Base-by-base conservation (phyloP, 148 eudicot genomes). In the Tetragonia tetragonoides region DNA sequence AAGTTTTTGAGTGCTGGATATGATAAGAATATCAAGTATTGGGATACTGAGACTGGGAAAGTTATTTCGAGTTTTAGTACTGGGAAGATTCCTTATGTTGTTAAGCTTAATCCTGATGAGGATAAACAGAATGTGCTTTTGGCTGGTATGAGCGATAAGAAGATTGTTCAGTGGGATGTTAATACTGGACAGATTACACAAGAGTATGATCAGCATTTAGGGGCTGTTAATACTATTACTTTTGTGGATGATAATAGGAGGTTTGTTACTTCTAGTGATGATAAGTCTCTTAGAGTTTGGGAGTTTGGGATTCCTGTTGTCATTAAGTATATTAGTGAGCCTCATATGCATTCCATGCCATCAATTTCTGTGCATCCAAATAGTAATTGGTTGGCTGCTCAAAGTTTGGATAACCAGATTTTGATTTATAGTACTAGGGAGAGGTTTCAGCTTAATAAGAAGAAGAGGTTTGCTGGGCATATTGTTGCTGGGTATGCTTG, bases 271-370 rank as follows among this genome's bases (percentile, higher is more conserved):
- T 92, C 96, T 0, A 95, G 96, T 83, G 99, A 95, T 85, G 99
- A 95, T 78, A 95, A 95, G 86, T 91, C 94, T 56, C 90, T 92
- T 38, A 86, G 97, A 71, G 96, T 95, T n/a, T 95, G 99, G 99
- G 97, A 95, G 79, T 95, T 66, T 81, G 97, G 99, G 17, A 95
- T 95, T 56, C 99, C 97, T 10, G 99, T 95, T 77, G 99, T 95
- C 23, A 93, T 95, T 18, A 95, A 95, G 90, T 95, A 95, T 78
- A 95, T 95, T 59, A 95, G 99, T 70, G 99, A 95, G 70, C 99
- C 99, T 34, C 97, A 95, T 81, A 95, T 95, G 99, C 99, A 95
- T 77, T 95, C 99, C 1, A 95, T 95, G 99, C 97, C 99, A 6
- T 83, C 99, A 0, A 92, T 95, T 70, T 65, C 97, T 28, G 85